Base-by-base conservation (phyloP, 2,329 filamentous ascomycete genomes). In the Colletotrichum lindemuthianum region DNA sequence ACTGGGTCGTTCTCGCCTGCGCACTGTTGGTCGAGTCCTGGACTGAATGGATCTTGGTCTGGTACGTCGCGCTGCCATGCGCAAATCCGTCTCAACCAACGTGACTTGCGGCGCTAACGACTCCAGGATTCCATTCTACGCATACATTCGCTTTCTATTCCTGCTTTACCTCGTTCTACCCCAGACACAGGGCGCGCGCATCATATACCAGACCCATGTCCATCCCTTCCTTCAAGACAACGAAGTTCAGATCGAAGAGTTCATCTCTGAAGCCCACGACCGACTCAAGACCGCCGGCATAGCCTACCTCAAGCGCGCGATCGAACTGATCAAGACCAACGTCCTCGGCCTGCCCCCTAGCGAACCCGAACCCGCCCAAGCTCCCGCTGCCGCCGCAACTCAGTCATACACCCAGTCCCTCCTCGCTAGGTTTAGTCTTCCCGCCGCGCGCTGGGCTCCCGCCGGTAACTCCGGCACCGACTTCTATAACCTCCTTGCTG, bases 81-180 rank as follows among this genome's bases (percentile, higher is more conserved):
- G 4, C 34, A n/a, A 32, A 10, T 15, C 37, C 37, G 24, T 13
- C 3, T 13, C n/a, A 24, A 7, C 12, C 45, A n/a, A n/a, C 13
- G 32, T 8, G 40, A 8, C 11, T 5, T 37, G 11, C 40, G 8
- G 34, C 16, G 11, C 15, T 24, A 3, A 16, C 33, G 13, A 5
- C 1, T 33, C 41, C 33, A 91, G 88, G 92, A 82, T 98, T 41
- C 96, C 96, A 2, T 96, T 98, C 78, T 99, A 97, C 80, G 87
- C 92, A 70, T 97, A 94, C 86, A 83, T 97, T 72, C 93, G 96
- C 69, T 87, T 97, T 59, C 82, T 90, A 74, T 90, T 96, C 79
- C 88, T 97, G 74, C 88, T 96, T 69, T 99, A 97, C 81, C 92
- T 99, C 67, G 93, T 98, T 73, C 88, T 97, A n/a, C 96, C 95